Evolutionary conservation across 305 asterid species (phyloP).

Genomic region (Fraxinus nigra): DNA sequence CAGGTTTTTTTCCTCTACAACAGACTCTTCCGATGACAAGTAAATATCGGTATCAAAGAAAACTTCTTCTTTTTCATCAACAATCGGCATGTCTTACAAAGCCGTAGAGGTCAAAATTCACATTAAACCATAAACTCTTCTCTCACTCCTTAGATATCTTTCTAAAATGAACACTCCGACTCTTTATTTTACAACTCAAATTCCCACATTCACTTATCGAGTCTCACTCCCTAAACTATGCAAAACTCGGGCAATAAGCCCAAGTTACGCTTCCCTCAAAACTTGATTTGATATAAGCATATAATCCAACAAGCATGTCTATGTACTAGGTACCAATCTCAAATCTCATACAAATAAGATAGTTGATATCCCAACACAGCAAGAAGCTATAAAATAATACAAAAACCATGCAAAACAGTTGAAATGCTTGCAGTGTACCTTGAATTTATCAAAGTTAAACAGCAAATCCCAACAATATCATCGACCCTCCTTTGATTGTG

Average conservation of each 20-base stretch:
- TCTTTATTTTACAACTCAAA: conserved; percentile 14
- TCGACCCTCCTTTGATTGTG: conserved; percentile 65
- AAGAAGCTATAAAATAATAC: conserved; percentile 25
- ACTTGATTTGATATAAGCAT: not conserved
- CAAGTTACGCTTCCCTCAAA: conserved; percentile 13
- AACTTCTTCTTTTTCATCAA: conserved; percentile 47
- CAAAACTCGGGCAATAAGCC: conserved; percentile 23
- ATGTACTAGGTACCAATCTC: conserved; percentile 36
- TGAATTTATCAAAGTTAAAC: conserved; percentile 34
- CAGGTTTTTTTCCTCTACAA: conserved; percentile 11
- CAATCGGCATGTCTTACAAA: conserved; percentile 45
- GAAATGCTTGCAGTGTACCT: conserved; percentile 26
- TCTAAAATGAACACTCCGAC: conserved; percentile 20
- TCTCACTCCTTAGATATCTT: conserved; percentile 10
- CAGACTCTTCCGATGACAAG: conserved; percentile 38
- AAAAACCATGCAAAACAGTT: conserved; percentile 9
- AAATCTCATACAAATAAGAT: conserved; percentile 17
- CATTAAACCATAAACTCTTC: conserved; percentile 29
- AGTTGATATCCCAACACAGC: conserved; percentile 18
- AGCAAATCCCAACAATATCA: conserved; percentile 52
- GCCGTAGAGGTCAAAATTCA: conserved; percentile 17
- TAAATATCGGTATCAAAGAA: conserved; percentile 60
- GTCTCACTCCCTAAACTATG: conserved; percentile 33
- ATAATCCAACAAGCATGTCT: conserved; percentile 28
- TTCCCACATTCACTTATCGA: conserved; percentile 43